These are phyloP conservation scores for Plenodomus biglobosus DNA, from an alignment of 2,329 filamentous ascomycete genomes.

Conservation along the genomic window DNA sequence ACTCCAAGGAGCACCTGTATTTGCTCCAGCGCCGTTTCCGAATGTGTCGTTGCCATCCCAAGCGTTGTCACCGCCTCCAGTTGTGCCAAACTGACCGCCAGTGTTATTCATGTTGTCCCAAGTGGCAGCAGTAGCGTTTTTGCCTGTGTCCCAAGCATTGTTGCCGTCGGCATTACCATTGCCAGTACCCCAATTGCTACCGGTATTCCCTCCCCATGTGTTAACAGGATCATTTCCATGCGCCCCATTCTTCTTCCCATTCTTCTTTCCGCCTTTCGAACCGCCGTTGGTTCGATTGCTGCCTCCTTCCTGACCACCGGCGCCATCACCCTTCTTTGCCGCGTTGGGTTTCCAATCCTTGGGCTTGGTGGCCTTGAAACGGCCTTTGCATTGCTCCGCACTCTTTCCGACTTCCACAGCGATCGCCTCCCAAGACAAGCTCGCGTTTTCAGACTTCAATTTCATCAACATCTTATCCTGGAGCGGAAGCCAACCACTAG, in stretches of 20 bases:
- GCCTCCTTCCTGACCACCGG: constrained; percentile 8
- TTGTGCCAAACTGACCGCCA: background rate
- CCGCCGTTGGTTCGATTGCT: too few relatives aligned
- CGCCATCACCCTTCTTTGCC: constrained; percentile 15
- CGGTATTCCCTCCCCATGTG: background rate
- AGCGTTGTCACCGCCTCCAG: background rate
- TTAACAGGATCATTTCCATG: background rate
- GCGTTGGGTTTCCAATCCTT: constrained; percentile 18
- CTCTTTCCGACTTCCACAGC: constrained; percentile 31
- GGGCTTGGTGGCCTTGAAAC: constrained; percentile 44
- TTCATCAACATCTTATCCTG: constrained; percentile 47
- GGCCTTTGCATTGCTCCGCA: constrained; percentile 9
- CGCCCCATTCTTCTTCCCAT: constrained; percentile 17
- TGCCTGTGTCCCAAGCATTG: background rate
- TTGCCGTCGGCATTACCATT: background rate
- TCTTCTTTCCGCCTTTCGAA: constrained; percentile 11
- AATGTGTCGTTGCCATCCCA: background rate
- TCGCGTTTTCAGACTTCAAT: constrained; percentile 34
- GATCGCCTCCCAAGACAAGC: constrained; percentile 35
- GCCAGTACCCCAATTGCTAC: too few relatives aligned
- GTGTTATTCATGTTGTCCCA: background rate
- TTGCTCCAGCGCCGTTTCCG: constrained; percentile 2
- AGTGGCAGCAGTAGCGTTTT: background rate
- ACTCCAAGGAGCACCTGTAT: background rate
- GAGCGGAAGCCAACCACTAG: constrained; percentile 36